Conservation (phyloP, 108 stramenopile species). For the Thalassiosira profunda region DNA sequence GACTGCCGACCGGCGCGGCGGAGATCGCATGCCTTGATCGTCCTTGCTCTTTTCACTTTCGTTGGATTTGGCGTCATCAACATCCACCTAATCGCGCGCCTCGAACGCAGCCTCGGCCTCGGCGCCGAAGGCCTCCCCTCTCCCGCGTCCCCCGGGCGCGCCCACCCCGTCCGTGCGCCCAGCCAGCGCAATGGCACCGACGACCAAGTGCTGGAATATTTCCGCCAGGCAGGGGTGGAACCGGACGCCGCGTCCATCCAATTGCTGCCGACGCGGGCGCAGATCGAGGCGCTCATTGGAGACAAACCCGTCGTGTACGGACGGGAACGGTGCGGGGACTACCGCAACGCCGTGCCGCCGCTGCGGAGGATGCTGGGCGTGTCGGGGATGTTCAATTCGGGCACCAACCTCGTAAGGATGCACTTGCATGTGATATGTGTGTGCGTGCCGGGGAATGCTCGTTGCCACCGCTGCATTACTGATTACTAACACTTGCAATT, state of each 20-base stretch:
- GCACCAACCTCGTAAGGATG: constrained; percentile 86
- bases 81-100: background rate
- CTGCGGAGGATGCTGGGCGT: constrained; percentile 68
- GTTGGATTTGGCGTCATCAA: constrained; percentile 5
- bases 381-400: constrained; percentile 84
- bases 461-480: too few relatives aligned
- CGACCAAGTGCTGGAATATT: constrained; percentile 26
- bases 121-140: too few relatives aligned
- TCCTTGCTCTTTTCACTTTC: background rate
- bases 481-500: too few relatives aligned
- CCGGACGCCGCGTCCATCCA: constrained; percentile 16
- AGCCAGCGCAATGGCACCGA: background rate
- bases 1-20: background rate
- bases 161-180: too few relatives aligned
- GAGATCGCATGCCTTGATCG: background rate
- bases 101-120: background rate
- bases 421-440: too few relatives aligned
- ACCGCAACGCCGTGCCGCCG: constrained; percentile 48
- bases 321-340: constrained; percentile 56
- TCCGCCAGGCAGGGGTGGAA: constrained; percentile 29
- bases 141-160: too few relatives aligned
- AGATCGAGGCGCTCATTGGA: constrained; percentile 64
- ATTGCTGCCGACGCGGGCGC: constrained; percentile 62
- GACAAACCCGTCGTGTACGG: constrained; percentile 48
- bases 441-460: too few relatives aligned